Evolutionary conservation across 2,329 filamentous ascomycete genomes (phyloP).

Genomic region (Seiridium unicorne): DNA sequence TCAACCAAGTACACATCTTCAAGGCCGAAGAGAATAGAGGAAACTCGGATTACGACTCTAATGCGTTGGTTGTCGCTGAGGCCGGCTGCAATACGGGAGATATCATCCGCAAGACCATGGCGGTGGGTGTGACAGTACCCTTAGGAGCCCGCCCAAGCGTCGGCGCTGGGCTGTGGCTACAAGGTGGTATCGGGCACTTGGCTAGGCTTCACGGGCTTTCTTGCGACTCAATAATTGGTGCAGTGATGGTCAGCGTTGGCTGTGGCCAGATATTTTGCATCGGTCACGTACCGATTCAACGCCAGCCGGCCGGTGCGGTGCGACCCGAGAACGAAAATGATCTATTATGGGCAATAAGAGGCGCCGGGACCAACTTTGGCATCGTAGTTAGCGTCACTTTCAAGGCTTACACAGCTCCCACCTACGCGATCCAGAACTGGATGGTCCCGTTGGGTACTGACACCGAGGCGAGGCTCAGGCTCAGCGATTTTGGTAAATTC

Average conservation of each 20-base stretch:
- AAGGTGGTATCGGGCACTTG: conserved; percentile 65
- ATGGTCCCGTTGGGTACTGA: conserved; percentile 29
- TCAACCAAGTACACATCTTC: conserved; percentile 48
- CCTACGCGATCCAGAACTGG: conserved; percentile 40
- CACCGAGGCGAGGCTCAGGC: conserved; percentile 28
- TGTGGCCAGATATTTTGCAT: conserved; percentile 47
- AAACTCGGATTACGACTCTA: conserved; percentile 15
- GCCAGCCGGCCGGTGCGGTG: conserved; percentile 38
- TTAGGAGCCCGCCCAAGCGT: conserved; percentile 62
- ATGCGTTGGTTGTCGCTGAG: conserved; percentile 45
- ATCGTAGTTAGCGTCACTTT: conserved; percentile 55
- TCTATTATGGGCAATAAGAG: conserved; percentile 56
- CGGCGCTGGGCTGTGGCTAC: conserved; percentile 61
- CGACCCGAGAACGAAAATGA: conserved; percentile 47
- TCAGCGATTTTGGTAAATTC: conserved; percentile 37
- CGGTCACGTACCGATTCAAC: conserved; percentile 47
- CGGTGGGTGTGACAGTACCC: conserved; percentile 51
- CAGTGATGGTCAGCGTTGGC: conserved; percentile 52
- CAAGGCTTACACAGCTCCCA: conserved; percentile 40
- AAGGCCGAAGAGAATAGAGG: conserved; percentile 14
- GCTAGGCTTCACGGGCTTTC: conserved; percentile 53
- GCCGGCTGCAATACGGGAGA: conserved; percentile 57
- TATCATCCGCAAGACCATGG: conserved; percentile 47
- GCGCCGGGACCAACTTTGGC: conserved; percentile 59
- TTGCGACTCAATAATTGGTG: conserved; percentile 60